Evolutionary conservation across 352 stramenopile species (phyloP).

Genomic region (Phytophthora pluvialis): DNA sequence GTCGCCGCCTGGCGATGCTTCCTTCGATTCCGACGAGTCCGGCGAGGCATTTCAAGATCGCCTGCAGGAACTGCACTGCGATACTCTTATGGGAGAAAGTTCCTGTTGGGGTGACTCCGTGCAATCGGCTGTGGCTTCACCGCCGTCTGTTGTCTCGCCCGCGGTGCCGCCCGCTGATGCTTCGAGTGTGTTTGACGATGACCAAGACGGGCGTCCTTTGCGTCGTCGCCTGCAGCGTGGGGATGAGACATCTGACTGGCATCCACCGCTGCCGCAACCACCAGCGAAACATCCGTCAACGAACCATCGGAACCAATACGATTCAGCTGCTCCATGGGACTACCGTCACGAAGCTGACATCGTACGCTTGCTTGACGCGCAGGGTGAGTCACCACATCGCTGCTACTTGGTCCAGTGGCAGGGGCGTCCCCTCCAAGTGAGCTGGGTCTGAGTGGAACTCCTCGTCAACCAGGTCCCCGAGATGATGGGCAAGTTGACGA

Average conservation of each 20-base stretch:
- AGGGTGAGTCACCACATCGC: neutral
- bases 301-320: constrained; percentile 8
- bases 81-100: too few relatives aligned
- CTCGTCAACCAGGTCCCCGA: neutral
- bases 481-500: neutral
- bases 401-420: constrained; percentile 19
- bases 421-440: neutral
- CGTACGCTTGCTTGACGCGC: neutral
- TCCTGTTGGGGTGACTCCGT: too few relatives aligned
- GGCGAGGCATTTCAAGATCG: too few relatives aligned
- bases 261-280: neutral
- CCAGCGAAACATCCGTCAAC: neutral
- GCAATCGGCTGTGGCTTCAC: too few relatives aligned
- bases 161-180: neutral
- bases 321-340: constrained; percentile 1
- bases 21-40: too few relatives aligned
- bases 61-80: too few relatives aligned
- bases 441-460: constrained; percentile 16
- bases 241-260: neutral
- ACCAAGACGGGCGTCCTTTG: neutral
- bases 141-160: too few relatives aligned
- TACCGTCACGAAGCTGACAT: neutral
- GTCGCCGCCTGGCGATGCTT: too few relatives aligned
- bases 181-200: neutral
- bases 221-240: neutral